Percentiles rank a stretch among this genome's conserved stretches.
Evolutionary conservation across 768 basidiomycete genomes (phyloP).

Genomic region (Pluteus cervinus): DNA sequence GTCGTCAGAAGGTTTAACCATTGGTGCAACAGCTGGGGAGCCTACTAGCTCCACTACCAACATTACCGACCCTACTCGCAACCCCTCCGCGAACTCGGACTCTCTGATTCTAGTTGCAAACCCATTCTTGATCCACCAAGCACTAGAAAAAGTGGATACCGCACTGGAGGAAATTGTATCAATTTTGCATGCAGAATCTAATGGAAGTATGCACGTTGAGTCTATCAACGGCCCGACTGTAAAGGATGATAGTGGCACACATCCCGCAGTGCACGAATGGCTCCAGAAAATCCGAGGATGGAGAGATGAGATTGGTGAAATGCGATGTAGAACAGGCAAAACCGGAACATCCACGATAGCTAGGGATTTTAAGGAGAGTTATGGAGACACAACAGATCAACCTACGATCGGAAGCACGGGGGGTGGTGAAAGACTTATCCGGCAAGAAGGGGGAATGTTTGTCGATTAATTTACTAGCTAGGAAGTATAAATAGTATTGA

Average conservation of each 20-base stretch:
- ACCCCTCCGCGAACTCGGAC: slow-evolving; percentile 18
- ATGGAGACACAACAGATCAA: slow-evolving; percentile 6
- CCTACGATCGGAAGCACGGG: slow-evolving; percentile 10
- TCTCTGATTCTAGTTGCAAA: slow-evolving; percentile 40
- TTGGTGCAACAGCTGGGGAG: slow-evolving; percentile 7
- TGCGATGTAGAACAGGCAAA: slow-evolving; percentile 25
- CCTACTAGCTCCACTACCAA: slow-evolving; percentile 16
- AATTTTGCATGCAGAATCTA: slow-evolving; percentile 37
- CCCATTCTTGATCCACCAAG: slow-evolving; percentile 37
- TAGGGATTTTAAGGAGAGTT: slow-evolving; percentile 4
- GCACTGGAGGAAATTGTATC: slow-evolving; percentile 36
- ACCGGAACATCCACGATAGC: too few relatives aligned
- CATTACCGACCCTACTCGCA: slow-evolving; percentile 16
- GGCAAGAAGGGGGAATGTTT: slow-evolving; percentile 28
- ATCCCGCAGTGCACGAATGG: slow-evolving; percentile 25
- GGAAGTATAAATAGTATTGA: too few relatives aligned
- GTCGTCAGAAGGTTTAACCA: neutral
- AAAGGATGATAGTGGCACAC: too few relatives aligned
- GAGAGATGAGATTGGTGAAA: slow-evolving; percentile 31
- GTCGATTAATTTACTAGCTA: slow-evolving; percentile 17
- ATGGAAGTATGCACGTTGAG: slow-evolving; percentile 29
- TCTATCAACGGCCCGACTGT: too few relatives aligned
- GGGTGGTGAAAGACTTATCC: too few relatives aligned
- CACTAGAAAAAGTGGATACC: slow-evolving; percentile 37
- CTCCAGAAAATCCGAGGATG: slow-evolving; percentile 35